phyloP scores from a whole-genome alignment of 164 flowering plant genomes.

The Vitis rotundifolia region DNA sequence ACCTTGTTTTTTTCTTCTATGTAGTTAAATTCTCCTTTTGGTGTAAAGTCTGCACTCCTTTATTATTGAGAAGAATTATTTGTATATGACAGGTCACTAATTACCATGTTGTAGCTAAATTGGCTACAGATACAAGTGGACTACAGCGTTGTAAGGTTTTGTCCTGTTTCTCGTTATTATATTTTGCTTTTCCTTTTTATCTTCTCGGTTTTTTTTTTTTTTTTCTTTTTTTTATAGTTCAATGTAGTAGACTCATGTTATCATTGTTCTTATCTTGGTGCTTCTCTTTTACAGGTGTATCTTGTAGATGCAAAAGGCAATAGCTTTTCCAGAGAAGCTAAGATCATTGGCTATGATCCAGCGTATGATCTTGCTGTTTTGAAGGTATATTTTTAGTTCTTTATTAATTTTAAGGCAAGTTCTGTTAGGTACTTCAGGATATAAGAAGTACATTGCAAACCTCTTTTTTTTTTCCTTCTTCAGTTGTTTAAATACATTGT shows the following conservation, averaged over 20 bases:
- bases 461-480: too few species aligned
- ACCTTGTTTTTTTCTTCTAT: too few species aligned
- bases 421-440: too few species aligned
- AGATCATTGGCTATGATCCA: conserved; percentile 78
- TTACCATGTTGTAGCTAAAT: conserved; percentile 81
- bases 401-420: not conserved
- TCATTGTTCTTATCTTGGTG: not conserved
- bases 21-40: too few species aligned
- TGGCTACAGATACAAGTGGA: conserved; percentile 76
- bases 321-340: conserved; percentile 55
- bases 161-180: conserved; percentile 2
- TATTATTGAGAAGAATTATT: not conserved
- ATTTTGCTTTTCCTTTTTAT: not conserved
- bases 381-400: conserved; percentile 46
- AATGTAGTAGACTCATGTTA: not conserved
- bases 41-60: not conserved
- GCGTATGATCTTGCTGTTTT: conserved; percentile 84
- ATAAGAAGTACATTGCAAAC: too few species aligned
- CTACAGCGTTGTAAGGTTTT: conserved; percentile 84
- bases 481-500: too few species aligned
- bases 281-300: conserved; percentile 41
- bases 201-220: not conserved
- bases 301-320: conserved; percentile 66
- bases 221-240: not conserved
- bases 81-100: conserved; percentile 69